Evolutionary conservation across 768 basidiomycete genomes (phyloP), one percentile per base, ranked within the genome.

Genomic region (Boletellus ananiceps): DNA sequence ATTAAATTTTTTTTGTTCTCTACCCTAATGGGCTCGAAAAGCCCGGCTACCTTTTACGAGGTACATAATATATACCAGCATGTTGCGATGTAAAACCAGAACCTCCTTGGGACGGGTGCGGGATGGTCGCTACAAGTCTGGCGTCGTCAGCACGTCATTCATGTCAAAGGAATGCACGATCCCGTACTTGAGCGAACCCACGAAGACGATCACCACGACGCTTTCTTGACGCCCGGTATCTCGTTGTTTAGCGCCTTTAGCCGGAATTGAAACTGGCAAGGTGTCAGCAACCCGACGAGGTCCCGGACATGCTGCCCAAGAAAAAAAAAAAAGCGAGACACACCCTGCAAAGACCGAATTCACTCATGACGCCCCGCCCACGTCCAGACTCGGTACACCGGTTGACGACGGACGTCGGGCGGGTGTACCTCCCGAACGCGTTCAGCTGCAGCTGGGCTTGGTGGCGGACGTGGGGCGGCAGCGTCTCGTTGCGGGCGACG

Each of bases 391-490:
- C 89, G 16, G 76, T 71, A 59, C 95, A 98, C 23, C 94, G 76
- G 65, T 93, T 93, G 73, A 91, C 93, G 29, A 96, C 88, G 2
- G 83, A 84, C 13, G 84, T 83, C n/a, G 90, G 87, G 34, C 89
- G 82, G 0, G 89, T 86, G 65, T 91, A 85, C 21, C 81, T 78
- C 42, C 80, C 84, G 59, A 96, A 90, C 5, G 84, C 82, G 69
- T 95, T 95, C 43, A 96, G 75, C 62, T 96, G 93, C 52, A 98
- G 72, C 67, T 96, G 93, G 14, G 95, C 95, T 57, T 93, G 89
- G 66, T 93, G 89, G 48, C 95, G 88, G 40, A 97, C 80, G 63
- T 89, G 84, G 2, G 90, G 76, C 14, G 93, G 84, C n/a, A 97
- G 71, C 2, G 85, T 81, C 64, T 89, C 83, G 71, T 98, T 97